Percentiles rank a stretch among this genome's conserved stretches.
These are phyloP conservation scores for Zalerion maritima DNA, from an alignment of 495 filamentous ascomycete genomes.

Conservation along the genomic window DNA sequence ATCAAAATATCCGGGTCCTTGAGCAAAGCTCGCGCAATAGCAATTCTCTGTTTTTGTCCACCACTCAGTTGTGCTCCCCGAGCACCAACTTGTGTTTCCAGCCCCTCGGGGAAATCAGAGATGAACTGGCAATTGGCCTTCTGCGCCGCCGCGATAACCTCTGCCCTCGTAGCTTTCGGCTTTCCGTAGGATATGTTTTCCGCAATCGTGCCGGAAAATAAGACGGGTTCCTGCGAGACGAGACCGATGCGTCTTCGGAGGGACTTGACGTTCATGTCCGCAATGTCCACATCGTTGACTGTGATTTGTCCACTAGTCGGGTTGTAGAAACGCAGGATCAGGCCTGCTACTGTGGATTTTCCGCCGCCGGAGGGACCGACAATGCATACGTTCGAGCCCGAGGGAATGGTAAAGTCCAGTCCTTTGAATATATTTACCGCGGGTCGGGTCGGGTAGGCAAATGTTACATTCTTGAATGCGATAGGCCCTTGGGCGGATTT, in stretches of 20 bases:
- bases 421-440: constrained; percentile 83
- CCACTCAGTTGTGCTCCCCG: constrained; percentile 88
- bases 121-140: constrained; percentile 98
- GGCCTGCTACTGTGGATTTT: constrained; percentile 82
- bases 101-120: constrained; percentile 86
- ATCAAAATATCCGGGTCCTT: constrained; percentile 95
- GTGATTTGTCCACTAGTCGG: constrained; percentile 63
- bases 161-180: constrained; percentile 58
- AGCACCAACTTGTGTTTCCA: constrained; percentile 87
- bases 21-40: constrained; percentile 85
- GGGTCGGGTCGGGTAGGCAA: constrained; percentile 82
- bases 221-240: constrained; percentile 86
- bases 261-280: constrained; percentile 80
- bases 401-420: constrained; percentile 78
- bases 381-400: constrained; percentile 88
- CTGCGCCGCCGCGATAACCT: constrained; percentile 74
- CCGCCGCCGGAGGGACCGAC: constrained; percentile 91
- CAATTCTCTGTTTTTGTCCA: constrained; percentile 95
- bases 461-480: constrained; percentile 67
- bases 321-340: constrained; percentile 82
- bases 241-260: constrained; percentile 89
- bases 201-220: constrained; percentile 90
- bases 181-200: constrained; percentile 95
- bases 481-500: constrained; percentile 74
- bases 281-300: constrained; percentile 75